Evolutionary conservation across 2,329 filamentous ascomycete genomes (phyloP).

Genomic region (Clathrospora elynae): DNA sequence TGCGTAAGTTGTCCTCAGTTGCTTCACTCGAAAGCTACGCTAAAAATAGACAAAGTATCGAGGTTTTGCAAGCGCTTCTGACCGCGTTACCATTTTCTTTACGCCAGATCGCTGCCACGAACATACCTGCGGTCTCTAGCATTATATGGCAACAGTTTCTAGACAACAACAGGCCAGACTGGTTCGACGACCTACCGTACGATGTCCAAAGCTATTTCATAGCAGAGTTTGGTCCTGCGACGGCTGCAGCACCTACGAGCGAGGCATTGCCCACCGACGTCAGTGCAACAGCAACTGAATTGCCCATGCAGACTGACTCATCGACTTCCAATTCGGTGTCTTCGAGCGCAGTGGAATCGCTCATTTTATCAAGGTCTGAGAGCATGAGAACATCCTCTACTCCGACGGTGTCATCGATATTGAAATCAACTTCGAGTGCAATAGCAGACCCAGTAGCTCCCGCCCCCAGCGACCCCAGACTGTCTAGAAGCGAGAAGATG

Average conservation of each 20-base stretch:
- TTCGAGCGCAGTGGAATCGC: constrained; percentile 8
- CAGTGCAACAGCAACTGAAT: constrained; percentile 6
- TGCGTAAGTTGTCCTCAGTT: constrained; percentile 31
- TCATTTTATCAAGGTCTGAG: constrained; percentile 2
- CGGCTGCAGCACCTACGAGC: constrained; percentile 26
- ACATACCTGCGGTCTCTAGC: constrained; percentile 43
- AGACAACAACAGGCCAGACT: constrained; percentile 40
- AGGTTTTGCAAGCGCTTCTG: constrained; percentile 41
- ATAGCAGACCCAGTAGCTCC: constrained; percentile 25
- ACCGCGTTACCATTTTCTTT: constrained; percentile 45
- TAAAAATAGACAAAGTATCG: constrained; percentile 32
- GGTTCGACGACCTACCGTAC: constrained; percentile 41
- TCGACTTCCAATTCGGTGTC: constrained; percentile 8
- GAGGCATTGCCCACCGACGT: constrained; percentile 8
- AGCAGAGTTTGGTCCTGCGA: constrained; percentile 39
- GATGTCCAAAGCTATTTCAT: constrained; percentile 45
- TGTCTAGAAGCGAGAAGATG: constrained; percentile 39
- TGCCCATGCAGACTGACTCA: constrained; percentile 9
- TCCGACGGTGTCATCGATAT: constrained; percentile 5
- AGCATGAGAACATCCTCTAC: constrained; percentile 1
- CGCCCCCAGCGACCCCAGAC: constrained; percentile 20
- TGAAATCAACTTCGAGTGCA: constrained; percentile 17
- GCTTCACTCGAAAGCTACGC: not conserved
- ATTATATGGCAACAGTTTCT: constrained; percentile 44
- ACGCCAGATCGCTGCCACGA: constrained; percentile 43